phyloP scores from a whole-genome alignment of 148 eudicot genomes.

The Rhododendron ferrugineum region DNA sequence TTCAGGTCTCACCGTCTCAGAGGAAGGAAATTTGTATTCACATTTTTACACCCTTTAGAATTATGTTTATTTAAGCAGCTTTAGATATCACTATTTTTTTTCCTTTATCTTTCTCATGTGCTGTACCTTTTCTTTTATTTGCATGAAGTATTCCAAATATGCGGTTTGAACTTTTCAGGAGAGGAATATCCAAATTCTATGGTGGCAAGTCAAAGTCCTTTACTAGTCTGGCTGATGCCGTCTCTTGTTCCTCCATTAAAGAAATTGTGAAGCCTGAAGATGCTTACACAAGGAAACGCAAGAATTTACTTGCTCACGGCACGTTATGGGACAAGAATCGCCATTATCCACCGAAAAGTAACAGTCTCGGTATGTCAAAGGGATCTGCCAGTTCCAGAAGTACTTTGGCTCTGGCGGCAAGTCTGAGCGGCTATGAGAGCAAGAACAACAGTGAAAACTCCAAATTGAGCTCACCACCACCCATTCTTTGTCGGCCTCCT shows the following conservation, averaged over 20 bases:
- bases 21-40: neutral
- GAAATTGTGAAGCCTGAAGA: conserved; percentile 61
- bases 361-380: conserved; percentile 32
- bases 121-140: neutral
- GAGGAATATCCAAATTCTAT: conserved; percentile 54
- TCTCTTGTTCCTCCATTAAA: conserved; percentile 38
- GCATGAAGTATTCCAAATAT: neutral
- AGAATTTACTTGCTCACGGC: conserved; percentile 45
- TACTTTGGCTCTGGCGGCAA: conserved; percentile 18
- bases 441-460: conserved; percentile 25
- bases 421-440: conserved; percentile 29
- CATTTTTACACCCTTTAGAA: neutral
- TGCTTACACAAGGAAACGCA: conserved; percentile 52
- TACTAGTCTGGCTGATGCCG: conserved; percentile 52
- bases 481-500: conserved; percentile 39
- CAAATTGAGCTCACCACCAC: conserved; percentile 37
- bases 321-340: conserved; percentile 28
- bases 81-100: neutral
- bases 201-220: conserved; percentile 66
- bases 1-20: neutral
- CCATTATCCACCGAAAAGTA: conserved; percentile 8
- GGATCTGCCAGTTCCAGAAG: conserved; percentile 38
- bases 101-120: neutral
- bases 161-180: conserved; percentile 31
- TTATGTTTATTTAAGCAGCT: neutral